A percentile compares a stretch with the other conserved stretches of the same genome.
phyloP scores from a whole-genome alignment of 768 basidiomycete genomes.

The Lentinula sp. region DNA sequence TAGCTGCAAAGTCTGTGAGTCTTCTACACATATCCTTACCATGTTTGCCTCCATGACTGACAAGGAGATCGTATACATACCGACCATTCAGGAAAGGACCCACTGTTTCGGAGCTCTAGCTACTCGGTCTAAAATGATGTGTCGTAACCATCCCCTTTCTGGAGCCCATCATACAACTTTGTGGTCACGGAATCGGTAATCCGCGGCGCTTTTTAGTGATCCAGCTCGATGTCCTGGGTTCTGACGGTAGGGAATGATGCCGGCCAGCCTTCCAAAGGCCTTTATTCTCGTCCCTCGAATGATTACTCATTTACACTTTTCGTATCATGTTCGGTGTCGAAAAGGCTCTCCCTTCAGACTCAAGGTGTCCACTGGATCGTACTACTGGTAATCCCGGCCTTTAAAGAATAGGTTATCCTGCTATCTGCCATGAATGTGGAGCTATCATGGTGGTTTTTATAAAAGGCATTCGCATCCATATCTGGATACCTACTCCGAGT shows the following conservation, averaged over 20 bases:
- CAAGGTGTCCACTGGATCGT: not conserved
- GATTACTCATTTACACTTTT: not conserved
- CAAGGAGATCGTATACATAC: not conserved
- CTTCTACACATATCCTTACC: not conserved
- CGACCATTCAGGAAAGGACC: not conserved
- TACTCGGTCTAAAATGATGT: not conserved
- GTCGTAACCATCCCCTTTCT: not conserved
- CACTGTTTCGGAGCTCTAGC: not conserved
- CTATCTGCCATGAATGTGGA: not conserved
- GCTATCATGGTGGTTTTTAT: not conserved
- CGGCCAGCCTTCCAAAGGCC: not conserved
- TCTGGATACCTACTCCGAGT: not conserved
- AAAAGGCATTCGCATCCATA: not conserved
- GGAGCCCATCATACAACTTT: no score
- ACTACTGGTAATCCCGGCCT: no score
- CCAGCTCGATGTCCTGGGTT: not conserved
- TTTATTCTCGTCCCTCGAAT: not conserved
- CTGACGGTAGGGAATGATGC: not conserved
- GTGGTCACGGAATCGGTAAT: slow-evolving; percentile 1
- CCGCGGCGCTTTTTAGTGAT: not conserved
- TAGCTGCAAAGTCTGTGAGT: not conserved
- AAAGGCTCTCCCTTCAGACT: not conserved
- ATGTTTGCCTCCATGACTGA: not conserved
- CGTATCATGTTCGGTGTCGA: not conserved
- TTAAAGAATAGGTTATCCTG: not conserved